Evolutionary conservation across 805 yeast species (phyloP), one percentile per base, ranked within the genome.

Genomic region (Cyberlindnera xylosilytica): DNA sequence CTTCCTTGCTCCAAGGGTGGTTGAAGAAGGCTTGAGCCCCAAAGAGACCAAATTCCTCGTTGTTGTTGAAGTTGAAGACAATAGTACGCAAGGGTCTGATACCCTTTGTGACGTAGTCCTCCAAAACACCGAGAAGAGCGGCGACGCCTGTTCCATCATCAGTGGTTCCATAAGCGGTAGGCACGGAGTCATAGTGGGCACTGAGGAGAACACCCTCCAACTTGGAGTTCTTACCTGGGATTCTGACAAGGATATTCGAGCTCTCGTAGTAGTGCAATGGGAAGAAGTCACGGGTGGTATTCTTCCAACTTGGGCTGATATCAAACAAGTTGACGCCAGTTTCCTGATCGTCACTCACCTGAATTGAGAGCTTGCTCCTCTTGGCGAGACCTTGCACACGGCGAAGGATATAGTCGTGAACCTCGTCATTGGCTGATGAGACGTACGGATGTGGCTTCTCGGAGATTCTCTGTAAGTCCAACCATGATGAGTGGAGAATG

Each of bases 121-220:
- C 72, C 45, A 89, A 64, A 3, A 86, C 66, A 2, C 89, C 95
- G 36, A 89, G 64, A 72, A 89, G 67, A 9, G 93, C 74, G 1
- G 89, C 95, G 46, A 87, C 72, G 8, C 97, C 97, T 68, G 81
- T 80, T 1, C 97, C 97, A 57, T 88, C 96, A 60, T 90, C 97
- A 2, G 97, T 90, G 2, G 93, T 79, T 23, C 97, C 97, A 53
- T 69, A 79, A 4, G 88, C 80, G 3, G 95, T 78, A 17, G 96
- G 95, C 7, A 89, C 97, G 7, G 91, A 79, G 64, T 89, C 97
- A 55, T 69, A 90, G 65, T 90, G 97, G 5, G 97, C 89, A 52
- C 93, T 83, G 3, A 90, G 59, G 32, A 89, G 63, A 4, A 89
- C 61, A 1, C 89, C 95, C 1, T 84, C 83, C 38, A 84, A 63